These are phyloP conservation scores for Phytophthora meadii DNA, from an alignment of 352 stramenopile species.

Conservation along the genomic window DNA sequence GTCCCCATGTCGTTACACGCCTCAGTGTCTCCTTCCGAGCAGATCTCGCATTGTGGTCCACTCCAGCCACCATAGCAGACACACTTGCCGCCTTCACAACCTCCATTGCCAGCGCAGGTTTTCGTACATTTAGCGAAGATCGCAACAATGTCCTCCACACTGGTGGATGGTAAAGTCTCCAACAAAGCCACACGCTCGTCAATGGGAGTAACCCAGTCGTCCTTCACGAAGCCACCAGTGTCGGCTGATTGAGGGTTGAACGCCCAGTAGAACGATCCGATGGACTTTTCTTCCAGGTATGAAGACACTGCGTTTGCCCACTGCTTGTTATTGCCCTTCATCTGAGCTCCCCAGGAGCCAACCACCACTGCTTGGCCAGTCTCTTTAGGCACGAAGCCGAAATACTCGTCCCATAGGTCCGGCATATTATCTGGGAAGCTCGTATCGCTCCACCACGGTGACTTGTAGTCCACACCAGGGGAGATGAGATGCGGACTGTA, in stretches of 20 bases:
- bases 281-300: slow-evolving; percentile 60
- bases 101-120: slow-evolving; percentile 54
- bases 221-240: slow-evolving; percentile 66
- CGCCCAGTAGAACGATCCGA: slow-evolving; percentile 82
- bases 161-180: slow-evolving; percentile 45
- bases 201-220: slow-evolving; percentile 77
- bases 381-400: slow-evolving; percentile 67
- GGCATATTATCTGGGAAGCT: slow-evolving; percentile 75
- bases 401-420: slow-evolving; percentile 69
- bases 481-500: slow-evolving; percentile 77
- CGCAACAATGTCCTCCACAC: slow-evolving; percentile 45
- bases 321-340: slow-evolving; percentile 64
- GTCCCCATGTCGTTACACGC: slow-evolving; percentile 63
- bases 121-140: slow-evolving; percentile 48
- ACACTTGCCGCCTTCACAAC: slow-evolving; percentile 55
- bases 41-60: slow-evolving; percentile 72
- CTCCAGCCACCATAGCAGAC: slow-evolving; percentile 71
- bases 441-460: slow-evolving; percentile 66
- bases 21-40: slow-evolving; percentile 49
- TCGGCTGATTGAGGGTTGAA: slow-evolving; percentile 81
- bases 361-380: slow-evolving; percentile 69
- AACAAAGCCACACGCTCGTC: slow-evolving; percentile 64
- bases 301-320: slow-evolving; percentile 58
- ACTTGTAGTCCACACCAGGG: slow-evolving; percentile 66
- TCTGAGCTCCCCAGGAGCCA: slow-evolving; percentile 71